A percentile compares a stretch with the other conserved stretches of the same genome.
These are phyloP conservation scores for Malus hybrid DNA, from an alignment of 331 rosid species.

Conservation along the genomic window DNA sequence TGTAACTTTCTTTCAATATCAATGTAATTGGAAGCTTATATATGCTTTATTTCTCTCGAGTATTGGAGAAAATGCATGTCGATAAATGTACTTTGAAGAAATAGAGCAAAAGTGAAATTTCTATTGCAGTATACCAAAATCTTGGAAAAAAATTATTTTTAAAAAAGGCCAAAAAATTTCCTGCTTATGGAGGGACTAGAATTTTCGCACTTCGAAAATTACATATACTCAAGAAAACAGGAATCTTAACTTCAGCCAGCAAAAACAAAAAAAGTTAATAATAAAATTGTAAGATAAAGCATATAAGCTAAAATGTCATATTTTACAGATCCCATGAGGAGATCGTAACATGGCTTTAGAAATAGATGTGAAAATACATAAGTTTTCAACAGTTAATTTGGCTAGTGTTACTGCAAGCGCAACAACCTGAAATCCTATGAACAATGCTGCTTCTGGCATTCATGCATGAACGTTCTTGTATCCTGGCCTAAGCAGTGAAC, in stretches of 20 bases:
- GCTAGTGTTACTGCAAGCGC: background rate
- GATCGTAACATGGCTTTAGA: constrained; percentile 29
- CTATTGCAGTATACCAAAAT: background rate
- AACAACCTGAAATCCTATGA: background rate
- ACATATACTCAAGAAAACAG: background rate
- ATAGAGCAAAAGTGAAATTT: too few species aligned
- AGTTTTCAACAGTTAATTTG: background rate
- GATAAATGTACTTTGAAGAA: background rate
- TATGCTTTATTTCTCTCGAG: background rate
- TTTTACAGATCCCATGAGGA: constrained; percentile 17
- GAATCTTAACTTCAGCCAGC: background rate
- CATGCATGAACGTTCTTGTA: background rate
- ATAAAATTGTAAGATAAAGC: background rate
- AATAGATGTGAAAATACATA: constrained; percentile 4
- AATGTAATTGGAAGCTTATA: background rate
- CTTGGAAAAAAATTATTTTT: background rate
- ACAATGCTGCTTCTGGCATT: background rate
- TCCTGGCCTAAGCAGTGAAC: constrained; percentile 2
- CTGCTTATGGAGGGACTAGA: background rate
- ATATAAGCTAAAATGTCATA: constrained; percentile 6
- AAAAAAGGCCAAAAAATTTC: background rate
- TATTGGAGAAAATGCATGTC: background rate
- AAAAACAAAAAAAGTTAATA: too few species aligned
- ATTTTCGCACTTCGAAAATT: too few species aligned
- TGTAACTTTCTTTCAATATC: background rate